These are phyloP conservation scores for Periconia digitata DNA, from an alignment of 2,329 filamentous ascomycete species.

Conservation along the genomic window DNA sequence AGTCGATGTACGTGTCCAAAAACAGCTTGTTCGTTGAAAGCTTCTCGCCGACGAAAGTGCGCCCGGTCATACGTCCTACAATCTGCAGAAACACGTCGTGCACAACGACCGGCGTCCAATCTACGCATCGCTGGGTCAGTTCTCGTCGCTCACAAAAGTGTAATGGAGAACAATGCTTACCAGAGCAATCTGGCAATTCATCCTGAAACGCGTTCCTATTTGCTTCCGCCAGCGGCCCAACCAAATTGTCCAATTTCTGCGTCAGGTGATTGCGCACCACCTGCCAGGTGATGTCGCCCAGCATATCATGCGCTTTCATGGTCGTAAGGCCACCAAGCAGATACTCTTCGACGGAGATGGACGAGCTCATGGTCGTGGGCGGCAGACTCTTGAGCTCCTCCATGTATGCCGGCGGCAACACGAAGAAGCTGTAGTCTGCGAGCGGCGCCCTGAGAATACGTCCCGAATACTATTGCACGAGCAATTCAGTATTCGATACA, in stretches of 20 bases:
- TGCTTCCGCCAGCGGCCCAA: constrained; percentile 1
- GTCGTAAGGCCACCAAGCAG: constrained; percentile 5
- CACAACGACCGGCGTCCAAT: constrained; percentile 4
- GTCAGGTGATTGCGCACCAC: constrained; percentile 6
- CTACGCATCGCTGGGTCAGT: not conserved
- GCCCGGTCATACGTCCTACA: constrained; percentile 4
- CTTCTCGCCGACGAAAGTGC: constrained; percentile 5
- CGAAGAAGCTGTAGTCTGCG: constrained; percentile 2
- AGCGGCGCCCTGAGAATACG: constrained; percentile 3
- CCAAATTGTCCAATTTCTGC: constrained; percentile 3
- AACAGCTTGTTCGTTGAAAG: constrained; percentile 1
- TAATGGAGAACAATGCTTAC: not conserved
- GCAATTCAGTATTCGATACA: not conserved
- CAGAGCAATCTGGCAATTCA: constrained; percentile 3
- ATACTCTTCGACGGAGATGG: constrained; percentile 10
- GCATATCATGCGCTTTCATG: not conserved
- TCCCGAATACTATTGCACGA: not conserved
- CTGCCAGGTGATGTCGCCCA: constrained; percentile 4
- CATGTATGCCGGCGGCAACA: constrained; percentile 25
- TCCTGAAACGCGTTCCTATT: not conserved
- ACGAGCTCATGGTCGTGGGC: not conserved
- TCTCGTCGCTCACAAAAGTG: not conserved
- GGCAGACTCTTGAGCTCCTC: constrained; percentile 23
- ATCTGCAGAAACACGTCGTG: constrained; percentile 5
- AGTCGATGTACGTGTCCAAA: constrained; percentile 3